Conservation (phyloP, 371 early-diverging fungal genomes). For the Entomophthora muscae region DNA sequence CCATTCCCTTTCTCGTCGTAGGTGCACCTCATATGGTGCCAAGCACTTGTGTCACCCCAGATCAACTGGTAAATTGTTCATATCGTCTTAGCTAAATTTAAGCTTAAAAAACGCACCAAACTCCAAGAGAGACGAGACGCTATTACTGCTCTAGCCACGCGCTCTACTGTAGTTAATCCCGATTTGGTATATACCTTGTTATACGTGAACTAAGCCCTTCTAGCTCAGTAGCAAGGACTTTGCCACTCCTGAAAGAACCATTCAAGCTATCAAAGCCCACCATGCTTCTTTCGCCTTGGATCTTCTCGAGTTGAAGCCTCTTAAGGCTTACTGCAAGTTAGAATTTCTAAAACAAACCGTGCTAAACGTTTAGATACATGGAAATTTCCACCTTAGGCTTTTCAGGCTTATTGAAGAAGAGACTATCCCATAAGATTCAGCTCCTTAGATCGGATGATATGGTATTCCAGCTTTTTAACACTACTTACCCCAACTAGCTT, state of each 20-base stretch:
- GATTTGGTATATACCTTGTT: neutral
- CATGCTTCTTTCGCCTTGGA: neutral
- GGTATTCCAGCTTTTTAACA: constrained; percentile 13
- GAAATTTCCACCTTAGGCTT: constrained; percentile 30
- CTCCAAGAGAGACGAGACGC: constrained; percentile 28
- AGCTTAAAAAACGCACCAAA: constrained; percentile 32
- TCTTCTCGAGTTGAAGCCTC: neutral
- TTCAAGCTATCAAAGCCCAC: neutral
- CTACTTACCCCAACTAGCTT: constrained; percentile 14
- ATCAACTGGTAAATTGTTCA: constrained; percentile 28
- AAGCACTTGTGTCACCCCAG: constrained; percentile 32
- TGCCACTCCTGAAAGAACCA: neutral
- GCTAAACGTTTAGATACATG: constrained; percentile 25
- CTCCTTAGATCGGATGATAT: constrained; percentile 32
- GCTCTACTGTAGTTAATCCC: constrained; percentile 12
- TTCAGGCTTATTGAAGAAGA: constrained; percentile 26
- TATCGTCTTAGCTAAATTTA: neutral
- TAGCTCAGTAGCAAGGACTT: neutral
- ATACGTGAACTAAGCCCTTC: no score
- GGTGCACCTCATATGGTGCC: constrained; percentile 39
- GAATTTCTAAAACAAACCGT: neutral
- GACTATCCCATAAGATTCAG: constrained; percentile 27
- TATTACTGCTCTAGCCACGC: constrained; percentile 27
- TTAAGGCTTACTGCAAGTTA: constrained; percentile 6
- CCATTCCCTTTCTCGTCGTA: constrained; percentile 38